A percentile compares a stretch with the other conserved stretches of the same genome.
phyloP scores from a whole-genome alignment of 306 rosid species.

The Prunus persica region Prunus_persica_NCBIv2 NC_034011.1:1262001-1262500 shows the following conservation, averaged over 20 bases:
- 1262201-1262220: conserved; percentile 22
- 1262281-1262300: conserved; percentile 61
- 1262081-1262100: conserved; percentile 90
- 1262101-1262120: conserved; percentile 49
- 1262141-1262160: conserved; percentile 95
- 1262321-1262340: conserved; percentile 91
- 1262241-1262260: background rate
- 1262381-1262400: background rate
- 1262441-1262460: conserved; percentile 4
- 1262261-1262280: conserved; percentile 3
- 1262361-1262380: conserved; percentile 11
- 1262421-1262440: background rate
- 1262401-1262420: conserved; percentile 1
- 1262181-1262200: conserved; percentile 72
- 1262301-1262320: conserved; percentile 73
- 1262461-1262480: conserved; percentile 62
- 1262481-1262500: conserved; percentile 59
- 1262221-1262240: conserved; percentile 1
- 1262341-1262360: conserved; percentile 82
- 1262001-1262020: conserved; percentile 35
- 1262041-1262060: conserved; percentile 82
- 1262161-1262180: conserved; percentile 77
- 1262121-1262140: conserved; percentile 68
- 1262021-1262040: conserved; percentile 43
- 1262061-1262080: conserved; percentile 96